phyloP scores from a whole-genome alignment of 331 rosid genomes.

The Dryas integrifolia region DNA sequence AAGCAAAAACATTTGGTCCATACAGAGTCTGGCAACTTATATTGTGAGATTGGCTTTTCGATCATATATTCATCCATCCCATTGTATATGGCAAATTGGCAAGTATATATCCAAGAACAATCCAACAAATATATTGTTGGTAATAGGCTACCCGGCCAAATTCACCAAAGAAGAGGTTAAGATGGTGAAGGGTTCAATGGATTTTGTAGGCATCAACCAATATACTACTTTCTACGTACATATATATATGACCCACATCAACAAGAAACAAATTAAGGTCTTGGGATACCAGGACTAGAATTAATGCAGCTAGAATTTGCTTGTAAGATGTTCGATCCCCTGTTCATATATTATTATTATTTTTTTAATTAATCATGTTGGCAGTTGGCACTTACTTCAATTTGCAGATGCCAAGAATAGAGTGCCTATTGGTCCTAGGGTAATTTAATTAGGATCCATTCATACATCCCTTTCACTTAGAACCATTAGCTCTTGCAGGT shows the following conservation, averaged over 20 bases:
- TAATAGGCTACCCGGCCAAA: slow-evolving; percentile 59
- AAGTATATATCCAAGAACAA: slow-evolving; percentile 56
- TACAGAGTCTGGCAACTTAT: neutral
- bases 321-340: slow-evolving; percentile 43
- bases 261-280: slow-evolving; percentile 37
- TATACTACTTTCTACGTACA: slow-evolving; percentile 67
- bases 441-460: slow-evolving; percentile 28
- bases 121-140: slow-evolving; percentile 63
- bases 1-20: too few relatives aligned
- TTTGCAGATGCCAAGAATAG: slow-evolving; percentile 70
- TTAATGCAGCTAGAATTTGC: slow-evolving; percentile 52
- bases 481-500: neutral
- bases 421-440: slow-evolving; percentile 72
- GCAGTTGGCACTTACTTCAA: neutral
- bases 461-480: neutral
- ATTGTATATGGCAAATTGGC: slow-evolving; percentile 63
- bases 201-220: slow-evolving; percentile 82
- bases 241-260: slow-evolving; percentile 45
- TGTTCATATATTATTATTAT: too few relatives aligned
- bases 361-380: too few relatives aligned
- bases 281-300: slow-evolving; percentile 81
- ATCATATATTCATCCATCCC: slow-evolving; percentile 35
- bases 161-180: slow-evolving; percentile 77
- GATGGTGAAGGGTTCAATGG: slow-evolving; percentile 75
- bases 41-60: neutral